These are phyloP conservation scores for Cubamyces sp. DNA, from an alignment of 768 basidiomycete species.

Conservation along the genomic window DNA sequence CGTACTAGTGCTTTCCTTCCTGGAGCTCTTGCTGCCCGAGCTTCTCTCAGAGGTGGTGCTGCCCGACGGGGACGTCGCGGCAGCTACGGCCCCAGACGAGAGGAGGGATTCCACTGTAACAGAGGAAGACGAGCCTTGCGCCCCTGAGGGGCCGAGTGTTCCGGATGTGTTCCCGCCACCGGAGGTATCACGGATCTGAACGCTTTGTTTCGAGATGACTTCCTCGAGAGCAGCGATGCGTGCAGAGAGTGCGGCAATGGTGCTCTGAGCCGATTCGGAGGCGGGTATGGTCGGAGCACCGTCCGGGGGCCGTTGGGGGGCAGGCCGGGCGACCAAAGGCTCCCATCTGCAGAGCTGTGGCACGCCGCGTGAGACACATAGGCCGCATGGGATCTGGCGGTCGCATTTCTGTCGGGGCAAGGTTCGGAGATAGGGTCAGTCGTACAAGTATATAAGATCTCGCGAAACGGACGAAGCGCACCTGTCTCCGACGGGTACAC, in stretches of 20 bases:
- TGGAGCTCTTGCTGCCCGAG: not conserved
- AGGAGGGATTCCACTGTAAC: conserved; percentile 7
- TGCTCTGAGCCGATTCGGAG: conserved; percentile 19
- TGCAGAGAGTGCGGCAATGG: conserved; percentile 29
- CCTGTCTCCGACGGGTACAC: conserved; percentile 59
- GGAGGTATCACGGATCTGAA: not conserved
- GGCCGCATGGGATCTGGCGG: conserved; percentile 35
- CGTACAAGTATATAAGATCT: not conserved
- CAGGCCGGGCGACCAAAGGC: conserved; percentile 32
- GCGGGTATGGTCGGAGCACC: conserved; percentile 8
- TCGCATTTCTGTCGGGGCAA: conserved; percentile 51
- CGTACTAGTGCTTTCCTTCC: not conserved
- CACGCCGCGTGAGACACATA: conserved; percentile 37
- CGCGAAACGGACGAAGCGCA: conserved; percentile 29
- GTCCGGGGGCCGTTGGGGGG: conserved; percentile 33
- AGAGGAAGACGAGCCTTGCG: not conserved
- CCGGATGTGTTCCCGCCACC: conserved; percentile 38
- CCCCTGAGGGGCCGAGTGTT: not conserved
- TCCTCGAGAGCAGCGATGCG: conserved; percentile 32
- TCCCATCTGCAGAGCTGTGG: conserved; percentile 38
- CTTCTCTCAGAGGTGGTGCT: conserved; percentile 7
- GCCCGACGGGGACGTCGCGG: not conserved
- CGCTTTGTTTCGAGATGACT: conserved; percentile 19
- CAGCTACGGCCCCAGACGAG: not conserved
- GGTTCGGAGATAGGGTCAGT: conserved; percentile 13